Evolutionary conservation across 2,329 filamentous ascomycete species (phyloP), one percentile per base, ranked within the genome.

Genomic region (Exserohilum rostratum): DNA sequence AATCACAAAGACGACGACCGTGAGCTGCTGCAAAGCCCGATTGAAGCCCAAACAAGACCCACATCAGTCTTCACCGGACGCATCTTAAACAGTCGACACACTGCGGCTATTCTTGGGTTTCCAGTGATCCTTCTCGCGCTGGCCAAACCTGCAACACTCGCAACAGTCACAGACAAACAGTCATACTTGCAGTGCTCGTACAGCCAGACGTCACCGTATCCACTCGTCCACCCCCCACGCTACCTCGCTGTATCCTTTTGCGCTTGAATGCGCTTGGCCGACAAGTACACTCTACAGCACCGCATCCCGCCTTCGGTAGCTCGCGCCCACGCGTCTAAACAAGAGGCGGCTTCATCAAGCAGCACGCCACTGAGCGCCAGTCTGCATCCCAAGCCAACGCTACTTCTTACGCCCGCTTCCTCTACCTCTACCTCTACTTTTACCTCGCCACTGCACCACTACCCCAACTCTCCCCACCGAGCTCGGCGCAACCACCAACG

Each of bases 201-300:
- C 45, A 42, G 35, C n/a, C 33, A 29, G 27, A 35, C 25, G 20
- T 31, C 30, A 27, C 34, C 27, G 34, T 50, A 39, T 15, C 51
- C 25, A 27, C 12, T 17, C 27, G 46, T 13, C 37, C 18, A 42
- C 30, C 34, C 18, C 22, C n/a, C n/a, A n/a, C n/a, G n/a, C n/a
- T n/a, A n/a, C n/a, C n/a, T n/a, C n/a, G n/a, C n/a, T n/a, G n/a
- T n/a, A n/a, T n/a, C n/a, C n/a, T n/a, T 37, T 40, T 50, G 47
- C 44, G 45, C 39, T 20, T 60, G 54, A 51, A 60, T 64, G 61
- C 61, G 61, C 56, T 64, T 51, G 51, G 61, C 61, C 17, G 46
- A 55, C 12, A 51, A 47, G 42, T 60, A 62, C 47, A 62, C 59
- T 29, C 43, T 51, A 29, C 49, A 56, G 10, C 61, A 62, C 29